A percentile compares a stretch with the other conserved stretches of the same genome.
These are phyloP conservation scores for Scorias spongiosa DNA, from an alignment of 2,329 filamentous ascomycete genomes.

Conservation along the genomic window DNA sequence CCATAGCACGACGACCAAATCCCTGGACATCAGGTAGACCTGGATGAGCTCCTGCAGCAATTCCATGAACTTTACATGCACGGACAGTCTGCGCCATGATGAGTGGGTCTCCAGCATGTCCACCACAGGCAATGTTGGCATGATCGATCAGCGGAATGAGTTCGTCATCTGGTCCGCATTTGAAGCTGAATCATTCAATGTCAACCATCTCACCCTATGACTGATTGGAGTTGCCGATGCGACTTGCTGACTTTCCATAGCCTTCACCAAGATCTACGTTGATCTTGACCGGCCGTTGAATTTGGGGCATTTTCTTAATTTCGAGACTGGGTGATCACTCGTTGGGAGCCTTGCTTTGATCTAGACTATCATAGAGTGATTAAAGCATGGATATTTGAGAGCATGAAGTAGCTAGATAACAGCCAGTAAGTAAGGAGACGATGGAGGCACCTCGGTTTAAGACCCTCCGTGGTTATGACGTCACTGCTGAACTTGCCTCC, in stretches of 20 bases:
- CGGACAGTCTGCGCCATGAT: constrained; percentile 48
- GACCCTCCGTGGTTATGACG: neutral
- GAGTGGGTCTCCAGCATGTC: constrained; percentile 38
- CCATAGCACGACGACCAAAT: constrained; percentile 48
- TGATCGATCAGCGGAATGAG: constrained; percentile 46
- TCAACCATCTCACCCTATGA: too few species aligned
- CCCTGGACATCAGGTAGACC: constrained; percentile 50
- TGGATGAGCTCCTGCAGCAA: constrained; percentile 47
- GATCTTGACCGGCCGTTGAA: constrained; percentile 37
- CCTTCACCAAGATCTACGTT: constrained; percentile 40
- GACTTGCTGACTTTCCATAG: constrained; percentile 26
- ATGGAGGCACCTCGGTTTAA: neutral
- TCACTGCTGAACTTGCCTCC: too few species aligned
- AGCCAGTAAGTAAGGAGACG: too few species aligned
- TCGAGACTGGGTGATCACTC: neutral
- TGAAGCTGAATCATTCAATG: constrained; percentile 15
- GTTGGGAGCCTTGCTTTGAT: too few species aligned
- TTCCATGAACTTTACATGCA: constrained; percentile 41
- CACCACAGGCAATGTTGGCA: constrained; percentile 44
- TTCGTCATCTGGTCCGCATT: constrained; percentile 42
- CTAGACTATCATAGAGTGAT: too few species aligned
- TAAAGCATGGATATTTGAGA: neutral
- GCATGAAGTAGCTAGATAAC: too few species aligned
- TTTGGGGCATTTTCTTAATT: constrained; percentile 27
- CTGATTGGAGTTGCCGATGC: neutral